These are phyloP conservation scores for Micromonas commoda DNA, from an alignment of 139 green algal species.

Conservation along the genomic window DNA sequence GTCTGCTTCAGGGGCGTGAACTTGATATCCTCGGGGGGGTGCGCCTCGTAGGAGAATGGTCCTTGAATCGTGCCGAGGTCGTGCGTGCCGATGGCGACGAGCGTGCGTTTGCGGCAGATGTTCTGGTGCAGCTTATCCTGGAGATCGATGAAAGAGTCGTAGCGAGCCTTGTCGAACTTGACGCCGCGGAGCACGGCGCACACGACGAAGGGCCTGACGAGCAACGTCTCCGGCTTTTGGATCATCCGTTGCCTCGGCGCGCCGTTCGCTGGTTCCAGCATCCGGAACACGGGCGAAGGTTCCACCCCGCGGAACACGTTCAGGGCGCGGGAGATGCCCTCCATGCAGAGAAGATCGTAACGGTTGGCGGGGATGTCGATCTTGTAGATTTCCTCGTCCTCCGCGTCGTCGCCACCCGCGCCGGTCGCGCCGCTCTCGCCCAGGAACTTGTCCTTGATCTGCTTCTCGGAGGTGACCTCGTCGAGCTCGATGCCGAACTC, in stretches of 20 bases:
- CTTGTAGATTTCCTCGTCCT: conserved; percentile 87
- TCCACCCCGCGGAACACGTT: conserved; percentile 87
- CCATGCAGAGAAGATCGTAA: conserved; percentile 98
- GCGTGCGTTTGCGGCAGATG: conserved; percentile 85
- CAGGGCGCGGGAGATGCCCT: conserved; percentile 89
- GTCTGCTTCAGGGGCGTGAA: conserved; percentile 93
- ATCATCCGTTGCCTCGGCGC: conserved; percentile 54
- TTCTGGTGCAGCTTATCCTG: conserved; percentile 99
- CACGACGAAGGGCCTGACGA: conserved; percentile 94
- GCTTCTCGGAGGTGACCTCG: conserved; percentile 72
- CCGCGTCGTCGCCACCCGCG: conserved; percentile 45
- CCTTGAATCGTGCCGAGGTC: conserved; percentile 78
- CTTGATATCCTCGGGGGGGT: conserved; percentile 82
- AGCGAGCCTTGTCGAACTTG: conserved; percentile 71
- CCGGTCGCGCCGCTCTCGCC: conserved; percentile 27
- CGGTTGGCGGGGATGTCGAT: conserved; percentile 99
- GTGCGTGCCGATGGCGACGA: conserved; percentile 98
- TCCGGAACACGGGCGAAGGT: conserved; percentile 55
- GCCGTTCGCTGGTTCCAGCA: conserved; percentile 35
- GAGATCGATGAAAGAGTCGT: conserved; percentile 96
- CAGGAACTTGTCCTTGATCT: conserved; percentile 69
- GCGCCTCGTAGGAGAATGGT: conserved; percentile 97
- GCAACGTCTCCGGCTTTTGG: conserved; percentile 75
- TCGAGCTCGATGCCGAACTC: conserved; percentile 98
- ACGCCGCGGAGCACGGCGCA: conserved; percentile 85